phyloP scores from a whole-genome alignment of 2,329 filamentous ascomycete species.

The Talaromyces sp. region DNA sequence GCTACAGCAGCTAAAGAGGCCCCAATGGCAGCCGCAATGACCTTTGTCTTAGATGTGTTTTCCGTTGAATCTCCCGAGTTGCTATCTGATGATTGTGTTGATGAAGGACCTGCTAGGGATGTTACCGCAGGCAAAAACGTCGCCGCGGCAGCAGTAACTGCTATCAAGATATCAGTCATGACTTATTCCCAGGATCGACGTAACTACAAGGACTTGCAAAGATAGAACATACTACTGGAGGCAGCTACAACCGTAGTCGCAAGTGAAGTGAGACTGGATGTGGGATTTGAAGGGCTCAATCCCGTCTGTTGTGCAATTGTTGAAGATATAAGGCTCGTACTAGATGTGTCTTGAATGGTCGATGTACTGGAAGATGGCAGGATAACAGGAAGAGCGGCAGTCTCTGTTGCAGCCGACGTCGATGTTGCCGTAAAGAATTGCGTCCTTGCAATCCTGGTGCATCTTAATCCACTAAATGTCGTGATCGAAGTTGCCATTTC shows the following conservation, averaged over 20 bases:
- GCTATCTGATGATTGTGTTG: conserved; percentile 4
- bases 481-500: conserved; percentile 15
- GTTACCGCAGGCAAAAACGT: conserved; percentile 1
- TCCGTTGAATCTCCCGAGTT: background rate
- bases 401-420: conserved; percentile 12
- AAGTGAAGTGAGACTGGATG: background rate
- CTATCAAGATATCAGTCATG: background rate
- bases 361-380: background rate
- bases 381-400: background rate
- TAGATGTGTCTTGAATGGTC: background rate
- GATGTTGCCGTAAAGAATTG: conserved; percentile 15
- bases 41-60: background rate
- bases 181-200: background rate
- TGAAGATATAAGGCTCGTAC: background rate
- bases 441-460: conserved; percentile 21
- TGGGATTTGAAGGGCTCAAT: background rate
- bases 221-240: conserved; percentile 6
- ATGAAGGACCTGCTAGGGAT: background rate
- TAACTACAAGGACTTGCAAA: background rate
- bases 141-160: background rate
- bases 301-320: background rate
- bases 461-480: conserved; percentile 21
- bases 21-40: conserved; percentile 9
- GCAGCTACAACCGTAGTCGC: background rate
- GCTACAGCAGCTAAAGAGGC: conserved; percentile 10